Evolutionary conservation across 2,329 filamentous ascomycete genomes (phyloP).

Genomic region (Lachnellula suecica): DNA sequence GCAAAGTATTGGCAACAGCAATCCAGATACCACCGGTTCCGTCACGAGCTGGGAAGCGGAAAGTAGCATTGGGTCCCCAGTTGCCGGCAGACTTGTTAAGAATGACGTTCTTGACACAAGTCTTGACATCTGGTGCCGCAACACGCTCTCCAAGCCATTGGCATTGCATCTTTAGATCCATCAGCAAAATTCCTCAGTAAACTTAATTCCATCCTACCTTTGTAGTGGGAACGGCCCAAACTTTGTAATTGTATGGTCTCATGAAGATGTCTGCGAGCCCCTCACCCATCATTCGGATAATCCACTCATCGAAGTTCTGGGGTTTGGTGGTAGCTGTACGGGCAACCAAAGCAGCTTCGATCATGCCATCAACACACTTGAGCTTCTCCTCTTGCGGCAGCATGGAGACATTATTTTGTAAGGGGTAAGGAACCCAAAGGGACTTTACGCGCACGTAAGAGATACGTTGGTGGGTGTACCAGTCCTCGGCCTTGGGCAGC

Average conservation of each 20-base stretch:
- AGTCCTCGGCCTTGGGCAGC: slow-evolving; percentile 88
- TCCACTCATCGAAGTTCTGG: slow-evolving; percentile 98
- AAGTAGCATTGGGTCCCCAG: slow-evolving; percentile 98
- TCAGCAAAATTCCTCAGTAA: slow-evolving; percentile 3
- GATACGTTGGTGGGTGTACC: slow-evolving; percentile 97
- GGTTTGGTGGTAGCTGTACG: slow-evolving; percentile 89
- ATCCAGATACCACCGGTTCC: slow-evolving; percentile 99
- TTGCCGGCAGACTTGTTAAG: slow-evolving; percentile 93
- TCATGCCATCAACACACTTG: slow-evolving; percentile 89
- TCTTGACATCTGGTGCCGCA: slow-evolving; percentile 93
- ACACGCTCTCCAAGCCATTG: slow-evolving; percentile 98
- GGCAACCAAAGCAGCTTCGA: slow-evolving; percentile 86
- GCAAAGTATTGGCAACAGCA: slow-evolving; percentile 88
- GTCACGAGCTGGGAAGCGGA: slow-evolving; percentile 94
- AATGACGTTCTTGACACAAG: slow-evolving; percentile 89
- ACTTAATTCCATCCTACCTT: slow-evolving; percentile 60
- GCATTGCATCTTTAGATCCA: slow-evolving; percentile 84
- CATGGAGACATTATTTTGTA: slow-evolving; percentile 99
- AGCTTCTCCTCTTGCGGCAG: slow-evolving; percentile 97
- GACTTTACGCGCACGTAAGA: slow-evolving; percentile 98
- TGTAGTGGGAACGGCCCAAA: slow-evolving; percentile 97
- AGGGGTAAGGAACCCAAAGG: slow-evolving; percentile 97
- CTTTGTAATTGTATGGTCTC: slow-evolving; percentile 99
- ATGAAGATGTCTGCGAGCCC: slow-evolving; percentile 96
- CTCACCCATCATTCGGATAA: slow-evolving; percentile 84